These are phyloP conservation scores for Fraxinus baroniana DNA, from an alignment of 305 asterid genomes.

Conservation along the genomic window DNA sequence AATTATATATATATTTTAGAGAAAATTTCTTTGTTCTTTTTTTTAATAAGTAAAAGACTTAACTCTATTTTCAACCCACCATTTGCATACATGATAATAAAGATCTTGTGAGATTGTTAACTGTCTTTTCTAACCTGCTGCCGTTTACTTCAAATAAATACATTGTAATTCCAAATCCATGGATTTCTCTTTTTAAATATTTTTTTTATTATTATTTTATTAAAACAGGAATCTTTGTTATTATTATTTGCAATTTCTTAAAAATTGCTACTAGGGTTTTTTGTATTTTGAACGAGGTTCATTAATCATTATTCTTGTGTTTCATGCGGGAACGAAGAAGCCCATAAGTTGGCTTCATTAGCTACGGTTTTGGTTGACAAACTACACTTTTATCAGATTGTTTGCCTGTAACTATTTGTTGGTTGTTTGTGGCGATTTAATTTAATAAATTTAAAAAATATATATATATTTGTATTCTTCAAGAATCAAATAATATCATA, in stretches of 20 bases:
- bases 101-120: not conserved
- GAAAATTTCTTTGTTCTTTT: not conserved
- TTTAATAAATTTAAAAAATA: too few relatives aligned
- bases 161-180: not conserved
- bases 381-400: not conserved
- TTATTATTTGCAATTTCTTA: not conserved
- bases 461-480: not conserved
- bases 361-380: not conserved
- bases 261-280: not conserved
- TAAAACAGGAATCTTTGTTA: not conserved
- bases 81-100: slow-evolving; percentile 14
- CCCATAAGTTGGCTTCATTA: too few relatives aligned
- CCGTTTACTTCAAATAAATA: not conserved
- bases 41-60: not conserved
- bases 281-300: not conserved
- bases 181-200: not conserved
- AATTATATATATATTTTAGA: not conserved
- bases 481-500: not conserved
- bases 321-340: not conserved
- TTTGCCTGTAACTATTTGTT: not conserved
- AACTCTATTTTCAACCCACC: slow-evolving; percentile 22
- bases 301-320: not conserved
- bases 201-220: not conserved
- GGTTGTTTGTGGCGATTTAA: too few relatives aligned
- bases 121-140: not conserved